Base-by-base conservation (phyloP, 352 stramenopile species). In the Pythium folliculosum region DNA sequence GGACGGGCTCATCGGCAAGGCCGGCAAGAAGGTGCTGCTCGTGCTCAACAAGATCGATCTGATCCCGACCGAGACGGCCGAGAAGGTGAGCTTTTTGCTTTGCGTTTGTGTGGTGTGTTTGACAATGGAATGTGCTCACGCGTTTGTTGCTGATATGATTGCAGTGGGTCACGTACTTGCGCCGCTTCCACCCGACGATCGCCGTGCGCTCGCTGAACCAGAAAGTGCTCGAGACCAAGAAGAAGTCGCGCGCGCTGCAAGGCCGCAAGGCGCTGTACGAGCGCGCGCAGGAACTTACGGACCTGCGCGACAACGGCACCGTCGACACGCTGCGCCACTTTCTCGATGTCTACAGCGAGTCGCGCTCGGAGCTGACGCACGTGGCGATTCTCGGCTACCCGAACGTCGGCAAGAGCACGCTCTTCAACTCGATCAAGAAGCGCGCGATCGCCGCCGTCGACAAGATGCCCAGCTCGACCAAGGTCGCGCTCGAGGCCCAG, bases 11-110 rank as follows among this genome's bases (percentile, higher is more conserved):
- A 84, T 99, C 60, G 89, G 82, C 50, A 97, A 98, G 67, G 85
- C 82, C 50, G 86, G 94, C 70, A 99, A 99, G 82, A 90, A 97
- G 47, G 86, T 99, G 66, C 88, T 99, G 57, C 84, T 99, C 5
- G 96, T 99, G 47, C 75, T 99, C 62, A 99, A 99, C 86, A 99
- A 99, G 82, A 93, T 99, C 68, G 98, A 99, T 77, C 84, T 99
- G n/a, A 87, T 99, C 47, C 67, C 84, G 12, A 58, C 72, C 32
- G 82, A 94, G 47, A 83, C 74, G 30, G 97, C 97, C 1, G 97
- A 98, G 69, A 96, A 64, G 57, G 57, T 63, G 30, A 12, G 62
- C 8, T 43, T 56, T 21, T 23, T 51, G 38, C 23, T 9, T 38
- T 16, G 22, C 13, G 3, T 2, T 40, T 3, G 13, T 19, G n/a